Base-by-base conservation (phyloP, 306 rosid species). In the Canavalia gladiata region DNA sequence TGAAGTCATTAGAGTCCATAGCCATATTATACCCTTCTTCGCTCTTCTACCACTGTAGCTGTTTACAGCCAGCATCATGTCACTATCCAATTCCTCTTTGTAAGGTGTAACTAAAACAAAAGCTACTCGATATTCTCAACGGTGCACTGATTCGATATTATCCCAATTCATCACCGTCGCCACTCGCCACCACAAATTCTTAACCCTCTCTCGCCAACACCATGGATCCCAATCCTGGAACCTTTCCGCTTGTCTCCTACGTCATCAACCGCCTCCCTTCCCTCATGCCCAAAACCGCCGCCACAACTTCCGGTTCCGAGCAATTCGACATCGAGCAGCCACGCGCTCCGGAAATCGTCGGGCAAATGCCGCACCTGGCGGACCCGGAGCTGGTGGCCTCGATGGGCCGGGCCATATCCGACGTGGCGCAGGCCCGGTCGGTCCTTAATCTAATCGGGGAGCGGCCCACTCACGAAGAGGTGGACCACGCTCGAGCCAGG, bases 221-320 rank as follows among this genome's bases (percentile, higher is more conserved):
- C 8, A 91, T 95, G 98, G 97, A 95, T 89, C 98, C 97, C 0
- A 93, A 87, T 74, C 99, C 97, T 5, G 64, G 90, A 73, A 87
- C 57, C 59, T 93, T 90, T 82, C 98, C 99, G 2, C 87, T 93
- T 46, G 94, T 95, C 80, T 93, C 99, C 47, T 93, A 89, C 85
- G 90, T 95, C 86, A 84, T 95, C 91, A 79, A 88, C 18, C 97
- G 93, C 0, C 74, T 95, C 79, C 94, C 95, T 49, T 69, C 92
- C 3, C 42, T 93, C 12, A 55, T 89, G 3, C 52, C 74, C 78
- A 31, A 2, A 39, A 11, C 72, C 59, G 0, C 75, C 57, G 3
- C 90, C 42, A 0, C 74, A 7, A 1, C 49, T 30, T 75, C 86
- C 39, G 49, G 49, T 8, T 35, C 64, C 54, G 52, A 41, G 34